phyloP scores from a whole-genome alignment of 1,284 basidiomycete genomes.

The Limonomyces culmigenus region DNA sequence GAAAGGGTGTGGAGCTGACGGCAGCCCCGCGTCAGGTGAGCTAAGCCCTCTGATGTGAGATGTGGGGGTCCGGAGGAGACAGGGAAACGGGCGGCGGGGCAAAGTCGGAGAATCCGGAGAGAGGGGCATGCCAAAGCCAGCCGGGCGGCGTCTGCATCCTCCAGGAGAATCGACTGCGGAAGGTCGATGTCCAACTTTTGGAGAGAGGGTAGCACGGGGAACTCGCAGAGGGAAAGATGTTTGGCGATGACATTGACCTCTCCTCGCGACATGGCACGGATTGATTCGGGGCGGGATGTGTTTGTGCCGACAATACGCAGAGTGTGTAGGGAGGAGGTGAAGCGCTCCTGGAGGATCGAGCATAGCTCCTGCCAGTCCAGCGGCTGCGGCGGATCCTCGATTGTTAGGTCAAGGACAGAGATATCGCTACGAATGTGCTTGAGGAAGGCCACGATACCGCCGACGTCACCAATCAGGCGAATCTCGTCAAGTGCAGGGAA shows the following conservation, averaged over 20 bases:
- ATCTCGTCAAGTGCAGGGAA: constrained; percentile 34
- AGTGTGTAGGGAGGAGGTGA: constrained; percentile 37
- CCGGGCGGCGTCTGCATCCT: constrained; percentile 35
- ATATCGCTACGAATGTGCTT: constrained; percentile 45
- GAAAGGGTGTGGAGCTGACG: constrained; percentile 42
- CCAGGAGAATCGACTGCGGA: constrained; percentile 51
- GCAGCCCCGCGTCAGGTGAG: constrained; percentile 38
- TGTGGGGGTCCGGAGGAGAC: constrained; percentile 29
- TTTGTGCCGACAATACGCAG: constrained; percentile 42
- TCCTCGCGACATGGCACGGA: constrained; percentile 44
- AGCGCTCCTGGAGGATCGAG: constrained; percentile 39
- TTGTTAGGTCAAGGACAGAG: constrained; percentile 45
- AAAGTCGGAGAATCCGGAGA: constrained; percentile 46
- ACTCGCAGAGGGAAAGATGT: constrained; percentile 39
- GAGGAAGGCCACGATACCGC: constrained; percentile 51
- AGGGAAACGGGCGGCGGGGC: constrained; percentile 48
- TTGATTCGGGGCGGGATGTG: constrained; percentile 46
- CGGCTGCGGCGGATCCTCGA: constrained; percentile 58
- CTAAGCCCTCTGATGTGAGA: constrained; percentile 40
- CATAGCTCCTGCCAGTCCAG: constrained; percentile 59
- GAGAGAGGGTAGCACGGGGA: constrained; percentile 35
- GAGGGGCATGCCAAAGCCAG: constrained; percentile 44
- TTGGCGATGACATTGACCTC: constrained; percentile 20
- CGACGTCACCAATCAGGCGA: constrained; percentile 48
- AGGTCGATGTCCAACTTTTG: constrained; percentile 53